Conservation (phyloP, 2,329 filamentous ascomycete species). For the Fonsecaea nubica region DNA sequence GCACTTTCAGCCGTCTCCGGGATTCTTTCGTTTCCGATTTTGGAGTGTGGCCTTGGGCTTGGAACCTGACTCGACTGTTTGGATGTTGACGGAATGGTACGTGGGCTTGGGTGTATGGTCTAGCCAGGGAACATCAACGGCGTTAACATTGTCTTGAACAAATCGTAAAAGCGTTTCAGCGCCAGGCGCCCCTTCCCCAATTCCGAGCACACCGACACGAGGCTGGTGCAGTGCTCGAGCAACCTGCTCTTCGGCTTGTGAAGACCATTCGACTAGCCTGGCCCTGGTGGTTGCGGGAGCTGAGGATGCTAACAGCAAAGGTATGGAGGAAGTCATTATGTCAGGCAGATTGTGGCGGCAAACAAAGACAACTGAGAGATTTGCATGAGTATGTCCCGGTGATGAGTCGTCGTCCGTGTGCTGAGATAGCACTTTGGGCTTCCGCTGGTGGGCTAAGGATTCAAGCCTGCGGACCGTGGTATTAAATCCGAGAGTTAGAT, state of each 20-base stretch:
- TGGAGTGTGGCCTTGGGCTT: constrained; percentile 10
- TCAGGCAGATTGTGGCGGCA: constrained; percentile 34
- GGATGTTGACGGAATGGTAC: constrained; percentile 34
- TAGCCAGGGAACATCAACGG: constrained; percentile 35
- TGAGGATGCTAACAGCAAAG: constrained; percentile 31
- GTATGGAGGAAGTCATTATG: constrained; percentile 34
- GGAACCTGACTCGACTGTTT: constrained; percentile 17
- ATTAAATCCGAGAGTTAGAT: constrained; percentile 55
- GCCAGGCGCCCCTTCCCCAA: constrained; percentile 24
- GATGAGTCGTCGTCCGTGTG: constrained; percentile 4
- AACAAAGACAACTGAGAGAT: constrained; percentile 32
- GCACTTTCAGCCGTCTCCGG: constrained; percentile 13
- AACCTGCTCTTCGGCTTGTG: constrained; percentile 32
- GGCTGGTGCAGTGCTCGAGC: constrained; percentile 34
- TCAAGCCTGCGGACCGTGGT: constrained; percentile 53
- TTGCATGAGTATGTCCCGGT: neutral
- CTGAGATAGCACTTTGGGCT: constrained; percentile 22
- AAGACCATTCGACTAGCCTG: constrained; percentile 29
- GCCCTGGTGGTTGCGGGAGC: constrained; percentile 24
- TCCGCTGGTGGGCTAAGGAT: constrained; percentile 41
- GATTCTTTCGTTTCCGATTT: constrained; percentile 23
- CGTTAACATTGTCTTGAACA: constrained; percentile 25
- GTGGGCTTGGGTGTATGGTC: constrained; percentile 16
- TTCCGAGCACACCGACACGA: constrained; percentile 35
- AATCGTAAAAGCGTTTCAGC: constrained; percentile 24